Evolutionary conservation across 176 grass and related monocot species (phyloP).

Genomic region (Tillandsia fasciculata): DNA sequence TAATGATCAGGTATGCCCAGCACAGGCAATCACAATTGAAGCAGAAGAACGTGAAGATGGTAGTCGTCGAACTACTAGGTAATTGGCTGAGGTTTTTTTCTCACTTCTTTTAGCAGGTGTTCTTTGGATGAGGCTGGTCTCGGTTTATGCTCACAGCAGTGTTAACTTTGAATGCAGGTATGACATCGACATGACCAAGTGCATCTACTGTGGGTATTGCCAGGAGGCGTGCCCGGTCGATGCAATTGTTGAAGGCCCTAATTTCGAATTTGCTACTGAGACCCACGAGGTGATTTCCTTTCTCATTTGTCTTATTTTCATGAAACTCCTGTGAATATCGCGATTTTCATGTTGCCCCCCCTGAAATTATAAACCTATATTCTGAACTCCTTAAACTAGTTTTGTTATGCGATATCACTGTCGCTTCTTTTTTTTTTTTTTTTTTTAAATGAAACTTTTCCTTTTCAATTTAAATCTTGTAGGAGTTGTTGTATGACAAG

Average conservation of each 20-base stretch:
- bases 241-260: slow-evolving; percentile 96
- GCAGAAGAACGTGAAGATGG: slow-evolving; percentile 99
- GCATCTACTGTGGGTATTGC: slow-evolving; percentile 98
- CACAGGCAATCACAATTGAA: slow-evolving; percentile 97
- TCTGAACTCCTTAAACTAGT: too few species aligned
- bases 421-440: neutral
- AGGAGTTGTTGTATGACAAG: slow-evolving; percentile 99
- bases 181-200: slow-evolving; percentile 99
- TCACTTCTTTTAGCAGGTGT: neutral
- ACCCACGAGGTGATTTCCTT: slow-evolving; percentile 66
- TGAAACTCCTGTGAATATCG: too few species aligned
- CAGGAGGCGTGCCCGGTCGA: slow-evolving; percentile 98
- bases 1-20: slow-evolving; percentile 76
- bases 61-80: slow-evolving; percentile 94
- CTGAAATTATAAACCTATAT: too few species aligned
- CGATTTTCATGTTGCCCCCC: neutral
- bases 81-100: neutral
- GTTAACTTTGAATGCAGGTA: slow-evolving; percentile 32
- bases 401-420: too few species aligned
- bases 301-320: neutral
- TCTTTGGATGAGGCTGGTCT: too few species aligned
- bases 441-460: neutral
- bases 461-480: slow-evolving; percentile 4
- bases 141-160: too few species aligned
- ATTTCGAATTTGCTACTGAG: slow-evolving; percentile 98